Base-by-base conservation (phyloP, 345 rosid genomes). In the Hirschfeldia incana region DNA sequence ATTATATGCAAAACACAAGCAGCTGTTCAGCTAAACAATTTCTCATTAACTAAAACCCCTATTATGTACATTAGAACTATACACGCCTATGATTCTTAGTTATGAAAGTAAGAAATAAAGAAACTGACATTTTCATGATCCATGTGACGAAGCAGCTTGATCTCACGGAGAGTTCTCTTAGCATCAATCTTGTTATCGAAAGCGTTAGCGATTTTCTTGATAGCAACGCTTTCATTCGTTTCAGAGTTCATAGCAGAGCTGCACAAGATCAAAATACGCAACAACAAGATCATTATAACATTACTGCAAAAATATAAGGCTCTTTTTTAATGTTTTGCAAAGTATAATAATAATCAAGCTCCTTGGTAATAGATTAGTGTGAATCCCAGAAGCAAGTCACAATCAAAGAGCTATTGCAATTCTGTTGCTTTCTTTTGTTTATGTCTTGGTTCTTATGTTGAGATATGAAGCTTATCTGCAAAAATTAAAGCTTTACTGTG, bases 131-230 rank as follows among this genome's bases (percentile, higher is more conserved):
- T 93, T 85, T 95, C 99, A 85, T 95, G 99, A 88, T 95, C 99
- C 99, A 95, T 91, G 78, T 93, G 99, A 15, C 99, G 92, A 82
- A 95, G 98, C 53, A 95, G 86, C 89, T 95, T 95, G 88, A 95
- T 95, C 89, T 93, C 99, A 3, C 99, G 97, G 57, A 95, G 98
- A 9, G 99, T 95, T 84, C 99, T 90, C 88, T 95, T 95, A 1
- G 99, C 99, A 58, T 93, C 99, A 69, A 95, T 91, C 82, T 86
- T 95, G 81, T 95, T 95, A 49, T 95, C 99, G 28, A 95, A 95
- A 15, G 99, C 98, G 83, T 95, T 95, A 5, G 98, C 93, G 57
- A 95, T 95, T 90, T 95, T 95, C 92, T 95, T 95, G 30, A 95
- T 82, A 0, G 98, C 99, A 68, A 95, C 97, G 39, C 87, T 87